Percentiles rank a stretch among this genome's conserved stretches.
phyloP scores from a whole-genome alignment of 176 grass and related monocot genomes.

The Miscanthus lutarioriparius region DNA sequence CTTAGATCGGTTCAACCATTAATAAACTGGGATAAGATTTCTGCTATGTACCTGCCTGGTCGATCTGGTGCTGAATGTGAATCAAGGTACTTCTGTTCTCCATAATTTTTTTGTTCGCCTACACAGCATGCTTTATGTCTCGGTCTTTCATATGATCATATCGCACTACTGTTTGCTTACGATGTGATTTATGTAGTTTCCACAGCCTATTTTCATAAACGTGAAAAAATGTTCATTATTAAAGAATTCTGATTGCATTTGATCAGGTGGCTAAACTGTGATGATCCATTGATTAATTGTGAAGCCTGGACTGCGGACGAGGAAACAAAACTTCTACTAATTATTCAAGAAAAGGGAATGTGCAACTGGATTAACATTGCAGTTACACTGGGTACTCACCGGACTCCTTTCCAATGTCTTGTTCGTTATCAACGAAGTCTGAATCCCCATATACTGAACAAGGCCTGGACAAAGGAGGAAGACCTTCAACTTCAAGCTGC shows the following conservation, averaged over 20 bases:
- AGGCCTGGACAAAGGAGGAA: constrained; percentile 84
- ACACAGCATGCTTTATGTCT: not conserved
- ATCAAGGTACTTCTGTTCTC: constrained; percentile 66
- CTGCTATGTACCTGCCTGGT: constrained; percentile 77
- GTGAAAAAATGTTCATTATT: constrained; percentile 7
- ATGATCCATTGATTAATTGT: constrained; percentile 80
- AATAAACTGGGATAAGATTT: constrained; percentile 80
- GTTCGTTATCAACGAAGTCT: constrained; percentile 92
- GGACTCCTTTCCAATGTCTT: constrained; percentile 94
- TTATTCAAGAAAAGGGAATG: constrained; percentile 79
- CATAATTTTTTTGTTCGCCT: not conserved
- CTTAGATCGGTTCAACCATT: constrained; percentile 73
- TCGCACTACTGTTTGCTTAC: not conserved
- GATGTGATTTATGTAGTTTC: constrained; percentile 16
- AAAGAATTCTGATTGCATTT: constrained; percentile 26
- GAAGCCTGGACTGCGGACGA: constrained; percentile 70
- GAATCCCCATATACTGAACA: constrained; percentile 92
- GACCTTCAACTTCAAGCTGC: constrained; percentile 66
- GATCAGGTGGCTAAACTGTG: constrained; percentile 87
- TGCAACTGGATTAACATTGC: constrained; percentile 92
- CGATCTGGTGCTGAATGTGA: constrained; percentile 82
- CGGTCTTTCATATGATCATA: not conserved
- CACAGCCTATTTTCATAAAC: constrained; percentile 24
- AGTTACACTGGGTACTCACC: constrained; percentile 57
- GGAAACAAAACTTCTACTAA: constrained; percentile 83